These are phyloP conservation scores for Tricholoma matsutake DNA, from an alignment of 768 basidiomycete genomes.

Conservation along the genomic window DNA sequence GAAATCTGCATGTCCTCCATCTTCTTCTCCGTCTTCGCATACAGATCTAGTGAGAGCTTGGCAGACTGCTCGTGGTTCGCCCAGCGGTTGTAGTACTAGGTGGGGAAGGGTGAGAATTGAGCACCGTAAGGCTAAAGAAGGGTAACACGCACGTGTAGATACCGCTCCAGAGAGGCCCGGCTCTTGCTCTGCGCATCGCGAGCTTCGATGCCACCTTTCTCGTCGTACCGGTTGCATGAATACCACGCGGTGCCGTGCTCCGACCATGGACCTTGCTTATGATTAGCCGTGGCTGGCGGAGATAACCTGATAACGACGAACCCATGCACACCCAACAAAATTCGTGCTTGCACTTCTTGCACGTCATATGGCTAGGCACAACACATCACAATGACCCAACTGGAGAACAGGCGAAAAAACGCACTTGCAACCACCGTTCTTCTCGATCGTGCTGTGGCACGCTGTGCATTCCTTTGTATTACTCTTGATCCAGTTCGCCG, in stretches of 20 bases:
- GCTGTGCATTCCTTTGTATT: conserved; percentile 98
- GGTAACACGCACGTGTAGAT: conserved; percentile 76
- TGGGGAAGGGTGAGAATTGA: conserved; percentile 7
- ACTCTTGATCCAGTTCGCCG: conserved; percentile 99
- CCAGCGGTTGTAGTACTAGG: conserved; percentile 98
- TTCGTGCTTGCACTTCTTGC: conserved; percentile 98
- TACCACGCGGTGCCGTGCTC: conserved; percentile 99
- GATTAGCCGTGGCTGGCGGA: conserved; percentile 14
- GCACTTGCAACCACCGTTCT: conserved; percentile 99
- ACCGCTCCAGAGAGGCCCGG: conserved; percentile 89
- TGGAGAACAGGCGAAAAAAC: conserved; percentile 31
- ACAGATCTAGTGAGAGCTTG: conserved; percentile 89
- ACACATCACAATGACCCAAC: conserved; percentile 1
- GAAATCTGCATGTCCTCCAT: conserved; percentile 99
- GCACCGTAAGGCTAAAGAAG: neutral
- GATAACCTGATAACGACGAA: conserved; percentile 23
- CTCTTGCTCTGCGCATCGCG: conserved; percentile 90
- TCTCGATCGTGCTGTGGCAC: conserved; percentile 98
- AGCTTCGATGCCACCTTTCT: conserved; percentile 82
- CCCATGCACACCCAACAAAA: conserved; percentile 99
- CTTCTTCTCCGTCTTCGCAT: conserved; percentile 97
- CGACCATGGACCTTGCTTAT: conserved; percentile 79
- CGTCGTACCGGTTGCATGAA: conserved; percentile 96
- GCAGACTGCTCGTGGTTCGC: conserved; percentile 99
- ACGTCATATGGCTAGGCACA: conserved; percentile 89